phyloP scores from a whole-genome alignment of 148 eudicot genomes.

The Rhododendron henanense region DNA sequence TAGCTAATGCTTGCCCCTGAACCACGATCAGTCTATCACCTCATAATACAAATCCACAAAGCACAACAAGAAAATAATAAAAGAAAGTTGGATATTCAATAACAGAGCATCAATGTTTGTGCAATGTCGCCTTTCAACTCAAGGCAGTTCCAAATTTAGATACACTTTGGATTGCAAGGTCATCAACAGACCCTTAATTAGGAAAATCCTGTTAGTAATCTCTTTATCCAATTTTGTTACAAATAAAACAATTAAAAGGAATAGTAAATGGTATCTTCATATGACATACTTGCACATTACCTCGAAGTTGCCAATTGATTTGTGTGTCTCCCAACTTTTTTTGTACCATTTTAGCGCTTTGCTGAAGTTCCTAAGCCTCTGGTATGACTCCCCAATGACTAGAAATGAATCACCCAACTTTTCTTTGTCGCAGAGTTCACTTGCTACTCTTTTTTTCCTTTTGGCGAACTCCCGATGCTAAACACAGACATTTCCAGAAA shows the following conservation, averaged over 20 bases:
- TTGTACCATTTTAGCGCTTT: constrained; percentile 80
- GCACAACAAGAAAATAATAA: background rate
- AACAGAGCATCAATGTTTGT: background rate
- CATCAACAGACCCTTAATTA: background rate
- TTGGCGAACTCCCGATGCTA: constrained; percentile 67
- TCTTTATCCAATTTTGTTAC: background rate
- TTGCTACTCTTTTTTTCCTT: constrained; percentile 72
- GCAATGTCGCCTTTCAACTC: background rate
- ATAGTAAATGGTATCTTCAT: background rate
- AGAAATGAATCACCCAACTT: constrained; percentile 77
- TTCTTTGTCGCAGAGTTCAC: constrained; percentile 74
- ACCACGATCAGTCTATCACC: constrained; percentile 23
- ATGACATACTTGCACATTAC: constrained; percentile 26
- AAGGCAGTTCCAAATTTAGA: background rate
- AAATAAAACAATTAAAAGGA: background rate
- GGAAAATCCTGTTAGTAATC: background rate
- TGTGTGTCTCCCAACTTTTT: constrained; percentile 64
- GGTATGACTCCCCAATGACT: constrained; percentile 81
- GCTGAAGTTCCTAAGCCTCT: constrained; percentile 67
- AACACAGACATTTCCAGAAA: constrained; percentile 11
- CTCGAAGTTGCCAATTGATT: constrained; percentile 74
- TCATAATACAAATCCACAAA: constrained; percentile 14
- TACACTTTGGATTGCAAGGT: background rate
- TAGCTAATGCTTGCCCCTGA: constrained; percentile 93
- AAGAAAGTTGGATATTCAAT: background rate